These are phyloP conservation scores for Botryotinia globosa DNA, from an alignment of 2,329 filamentous ascomycete genomes.

Conservation along the genomic window DNA sequence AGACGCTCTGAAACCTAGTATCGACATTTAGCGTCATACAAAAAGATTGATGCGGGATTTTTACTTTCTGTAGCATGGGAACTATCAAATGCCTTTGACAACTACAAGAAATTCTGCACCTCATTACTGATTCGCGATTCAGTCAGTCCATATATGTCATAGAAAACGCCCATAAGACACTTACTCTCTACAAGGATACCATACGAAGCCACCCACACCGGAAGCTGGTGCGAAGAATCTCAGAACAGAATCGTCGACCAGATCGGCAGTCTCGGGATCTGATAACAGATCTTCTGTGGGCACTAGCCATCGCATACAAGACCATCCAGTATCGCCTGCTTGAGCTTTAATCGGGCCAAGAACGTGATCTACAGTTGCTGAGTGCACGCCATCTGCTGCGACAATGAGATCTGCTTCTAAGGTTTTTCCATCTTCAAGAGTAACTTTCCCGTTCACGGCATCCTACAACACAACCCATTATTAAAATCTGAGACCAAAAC, in stretches of 20 bases:
- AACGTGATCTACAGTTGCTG: background rate
- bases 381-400: background rate
- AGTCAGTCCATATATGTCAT: background rate
- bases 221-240: background rate
- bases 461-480: background rate
- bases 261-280: background rate
- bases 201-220: background rate
- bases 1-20: background rate
- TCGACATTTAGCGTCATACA: background rate
- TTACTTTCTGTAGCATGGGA: background rate
- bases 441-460: background rate
- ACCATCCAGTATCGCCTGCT: background rate
- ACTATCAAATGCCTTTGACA: background rate
- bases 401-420: background rate
- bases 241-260: background rate
- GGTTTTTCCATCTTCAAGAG: background rate
- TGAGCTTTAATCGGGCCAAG: background rate
- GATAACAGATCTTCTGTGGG: background rate
- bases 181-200: background rate
- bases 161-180: background rate
- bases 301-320: background rate
- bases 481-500: background rate
- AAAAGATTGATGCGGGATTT: background rate
- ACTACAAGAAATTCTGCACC: background rate
- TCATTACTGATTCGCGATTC: background rate